Evolutionary conservation across 306 rosid species (phyloP).

Genomic region (Morella rubra): DNA sequence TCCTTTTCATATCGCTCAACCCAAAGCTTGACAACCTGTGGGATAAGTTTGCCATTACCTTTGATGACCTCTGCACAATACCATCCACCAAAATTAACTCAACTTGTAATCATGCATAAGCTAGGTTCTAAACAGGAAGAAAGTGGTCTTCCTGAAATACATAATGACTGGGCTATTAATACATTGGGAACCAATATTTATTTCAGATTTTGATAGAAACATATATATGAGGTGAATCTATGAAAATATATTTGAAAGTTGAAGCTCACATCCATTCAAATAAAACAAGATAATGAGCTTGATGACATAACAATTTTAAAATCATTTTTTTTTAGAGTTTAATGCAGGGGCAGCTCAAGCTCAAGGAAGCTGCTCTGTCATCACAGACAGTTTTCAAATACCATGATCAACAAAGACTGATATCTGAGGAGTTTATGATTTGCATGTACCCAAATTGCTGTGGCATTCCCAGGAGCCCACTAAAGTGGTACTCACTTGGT

Average conservation of each 20-base stretch:
- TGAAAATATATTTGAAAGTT: not conserved
- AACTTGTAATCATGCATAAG: not conserved
- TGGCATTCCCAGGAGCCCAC: not conserved
- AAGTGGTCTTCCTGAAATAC: not conserved
- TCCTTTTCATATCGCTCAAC: conserved; percentile 82
- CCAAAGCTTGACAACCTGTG: conserved; percentile 80
- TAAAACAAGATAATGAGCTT: not conserved
- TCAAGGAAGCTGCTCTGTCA: not conserved
- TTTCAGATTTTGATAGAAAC: not conserved
- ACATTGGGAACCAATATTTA: not conserved
- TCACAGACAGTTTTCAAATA: not conserved
- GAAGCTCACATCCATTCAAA: not conserved
- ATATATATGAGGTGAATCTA: not conserved
- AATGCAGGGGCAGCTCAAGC: not conserved
- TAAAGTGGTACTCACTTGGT: not conserved
- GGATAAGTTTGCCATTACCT: conserved; percentile 71
- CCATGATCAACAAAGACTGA: not conserved
- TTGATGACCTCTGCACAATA: conserved; percentile 71
- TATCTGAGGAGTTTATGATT: not conserved
- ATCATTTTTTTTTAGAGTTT: not conserved
- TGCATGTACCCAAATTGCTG: not conserved
- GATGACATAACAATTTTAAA: not conserved
- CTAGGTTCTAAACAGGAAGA: not conserved
- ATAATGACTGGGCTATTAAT: not conserved
- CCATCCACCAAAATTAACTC: conserved; percentile 26